These are phyloP conservation scores for Filosporella fistucella DNA, from an alignment of 495 filamentous ascomycete species.

Conservation along the genomic window DNA sequence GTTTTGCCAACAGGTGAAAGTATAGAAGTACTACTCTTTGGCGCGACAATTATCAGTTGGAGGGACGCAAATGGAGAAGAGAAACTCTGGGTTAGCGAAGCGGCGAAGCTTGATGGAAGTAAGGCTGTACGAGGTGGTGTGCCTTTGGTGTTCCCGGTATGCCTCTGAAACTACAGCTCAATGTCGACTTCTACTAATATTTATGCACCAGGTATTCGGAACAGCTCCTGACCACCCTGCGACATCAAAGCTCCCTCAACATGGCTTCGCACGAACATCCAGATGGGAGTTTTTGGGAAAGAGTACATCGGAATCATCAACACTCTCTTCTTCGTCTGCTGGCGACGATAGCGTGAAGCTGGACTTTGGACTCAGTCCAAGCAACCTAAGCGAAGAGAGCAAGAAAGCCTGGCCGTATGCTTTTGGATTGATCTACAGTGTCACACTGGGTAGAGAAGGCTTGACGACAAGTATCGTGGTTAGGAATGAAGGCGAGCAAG, in stretches of 20 bases:
- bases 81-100: conserved; percentile 83
- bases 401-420: conserved; percentile 70
- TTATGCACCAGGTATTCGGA: conserved; percentile 71
- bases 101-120: conserved; percentile 57
- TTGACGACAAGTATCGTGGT: conserved; percentile 82
- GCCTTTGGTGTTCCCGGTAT: conserved; percentile 91
- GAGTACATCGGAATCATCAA: conserved; percentile 50
- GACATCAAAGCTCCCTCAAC: conserved; percentile 76
- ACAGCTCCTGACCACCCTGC: conserved; percentile 67
- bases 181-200: not conserved
- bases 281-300: conserved; percentile 76
- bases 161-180: conserved; percentile 16
- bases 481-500: conserved; percentile 73
- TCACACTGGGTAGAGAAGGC: conserved; percentile 70
- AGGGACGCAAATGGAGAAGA: conserved; percentile 75
- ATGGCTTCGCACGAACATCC: conserved; percentile 91
- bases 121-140: conserved; percentile 72
- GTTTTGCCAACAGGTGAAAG: conserved; percentile 80
- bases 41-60: conserved; percentile 92
- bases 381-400: conserved; percentile 59
- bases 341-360: conserved; percentile 74
- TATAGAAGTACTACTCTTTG: conserved; percentile 79
- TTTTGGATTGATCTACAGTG: conserved; percentile 89
- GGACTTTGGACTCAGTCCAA: conserved; percentile 83
- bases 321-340: conserved; percentile 29